Base-by-base conservation (phyloP, 495 filamentous ascomycete genomes). In the Penicillium desertorum region DNA sequence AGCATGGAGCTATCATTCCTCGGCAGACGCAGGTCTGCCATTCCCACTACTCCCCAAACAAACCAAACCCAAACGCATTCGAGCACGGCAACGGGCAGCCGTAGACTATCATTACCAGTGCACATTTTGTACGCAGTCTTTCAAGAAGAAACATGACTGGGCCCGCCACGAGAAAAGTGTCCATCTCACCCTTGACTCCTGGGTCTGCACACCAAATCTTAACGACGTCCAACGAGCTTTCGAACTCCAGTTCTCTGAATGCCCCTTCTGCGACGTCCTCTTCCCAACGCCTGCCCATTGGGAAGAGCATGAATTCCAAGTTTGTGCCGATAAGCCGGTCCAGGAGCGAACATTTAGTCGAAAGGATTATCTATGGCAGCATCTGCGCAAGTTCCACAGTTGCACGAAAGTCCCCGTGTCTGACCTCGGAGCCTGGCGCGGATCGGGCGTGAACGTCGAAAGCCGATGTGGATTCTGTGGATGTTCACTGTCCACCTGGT, bases 71-170 rank as follows among this genome's bases (percentile, higher is more conserved):
- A 58, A 39, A 29, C 55, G 27, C 46, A 53, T 41, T 43, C 64
- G 57, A 79, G 65, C 80, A 71, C 42, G 83, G 76, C 20, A 74
- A 72, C 39, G 67, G 62, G 43, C 84, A 80, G 50, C 81, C 72
- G 83, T 81, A 5, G 64, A 67, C 3, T 12, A 59, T 30, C 59
- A 56, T 47, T 94, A 86, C 71, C 87, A 92, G 64, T 94, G 90
- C 69, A 94, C 90, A 9, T 94, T 94, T 74, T 94, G 90, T 66
- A 85, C 84, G 0, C 85, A 89, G 54, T 87, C 84, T 0, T 93
- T 92, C 73, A 84, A 85, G 57, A 90, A 86, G 51, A 91, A 91
- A 69, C 88, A 91, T 69, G 90, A 94, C 69, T 94, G 90, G 90
- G 80, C 86, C 51, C 79, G 90, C 36, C 90, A 94, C 68, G 90